A percentile compares a stretch with the other conserved stretches of the same genome.
Conservation (phyloP, 2,329 filamentous ascomycete species). For the Diaporthe sp. region DNA sequence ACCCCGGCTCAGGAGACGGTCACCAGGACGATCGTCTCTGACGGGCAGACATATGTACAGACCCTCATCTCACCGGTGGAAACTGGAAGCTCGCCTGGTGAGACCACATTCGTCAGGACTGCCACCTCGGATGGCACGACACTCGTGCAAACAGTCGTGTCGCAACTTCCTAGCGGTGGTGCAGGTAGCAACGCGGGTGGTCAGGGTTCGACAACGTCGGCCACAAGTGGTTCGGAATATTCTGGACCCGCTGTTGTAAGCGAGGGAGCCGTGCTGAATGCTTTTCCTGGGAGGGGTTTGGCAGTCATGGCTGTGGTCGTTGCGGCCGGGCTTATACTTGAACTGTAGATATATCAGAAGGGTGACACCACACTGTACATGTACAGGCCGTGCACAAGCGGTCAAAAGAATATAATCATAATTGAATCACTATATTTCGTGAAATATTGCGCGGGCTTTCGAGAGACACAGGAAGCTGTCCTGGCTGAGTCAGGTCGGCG, state of each 20-base stretch:
- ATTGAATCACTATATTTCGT: not conserved
- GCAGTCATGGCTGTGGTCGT: not conserved
- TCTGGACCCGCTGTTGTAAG: not conserved
- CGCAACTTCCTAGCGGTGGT: not conserved
- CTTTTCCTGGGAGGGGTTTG: not conserved
- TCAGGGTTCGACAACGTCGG: not conserved
- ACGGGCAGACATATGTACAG: slow-evolving; percentile 15
- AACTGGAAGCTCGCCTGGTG: not conserved
- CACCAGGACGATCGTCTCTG: slow-evolving; percentile 11
- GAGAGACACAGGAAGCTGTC: not conserved
- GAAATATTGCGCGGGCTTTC: not conserved
- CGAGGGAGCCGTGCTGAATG: not conserved
- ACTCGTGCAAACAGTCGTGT: slow-evolving; percentile 13
- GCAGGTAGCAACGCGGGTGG: not conserved
- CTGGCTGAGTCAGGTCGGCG: not conserved
- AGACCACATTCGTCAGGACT: slow-evolving; percentile 24
- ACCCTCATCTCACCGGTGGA: not conserved
- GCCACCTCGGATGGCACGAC: slow-evolving; percentile 5
- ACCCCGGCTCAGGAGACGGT: not conserved
- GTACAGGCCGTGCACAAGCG: too few relatives aligned
- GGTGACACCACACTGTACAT: not conserved
- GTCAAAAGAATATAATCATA: not conserved
- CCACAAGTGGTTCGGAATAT: not conserved
- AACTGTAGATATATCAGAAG: not conserved
- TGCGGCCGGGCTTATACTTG: not conserved